Evolutionary conservation across 495 filamentous ascomycete species (phyloP).

Genomic region (Daldinia bambusicola): DNA sequence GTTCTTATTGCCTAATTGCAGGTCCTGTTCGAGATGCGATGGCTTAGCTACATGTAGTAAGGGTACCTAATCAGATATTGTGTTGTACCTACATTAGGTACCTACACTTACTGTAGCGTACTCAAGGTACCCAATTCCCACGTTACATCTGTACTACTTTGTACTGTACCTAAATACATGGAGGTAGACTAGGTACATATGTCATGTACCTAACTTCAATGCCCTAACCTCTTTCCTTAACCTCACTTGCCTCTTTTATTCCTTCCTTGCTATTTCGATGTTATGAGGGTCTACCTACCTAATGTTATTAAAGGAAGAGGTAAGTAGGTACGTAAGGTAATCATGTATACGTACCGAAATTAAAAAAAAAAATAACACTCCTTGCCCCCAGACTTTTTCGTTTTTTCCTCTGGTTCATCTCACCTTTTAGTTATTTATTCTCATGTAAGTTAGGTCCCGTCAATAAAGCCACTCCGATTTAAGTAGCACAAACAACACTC

Average conservation of each 20-base stretch:
- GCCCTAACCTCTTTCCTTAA: too few species aligned
- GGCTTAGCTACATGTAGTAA: too few species aligned
- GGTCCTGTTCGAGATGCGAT: too few species aligned
- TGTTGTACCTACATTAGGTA: not conserved
- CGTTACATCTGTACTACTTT: not conserved
- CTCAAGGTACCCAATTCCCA: not conserved
- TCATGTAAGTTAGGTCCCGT: conserved; percentile 1
- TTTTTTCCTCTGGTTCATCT: conserved; percentile 10
- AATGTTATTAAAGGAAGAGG: not conserved
- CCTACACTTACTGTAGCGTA: not conserved
- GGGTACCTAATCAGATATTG: too few species aligned
- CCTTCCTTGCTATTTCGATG: conserved; percentile 1
- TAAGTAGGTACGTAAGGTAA: not conserved
- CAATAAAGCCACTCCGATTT: conserved; percentile 35
- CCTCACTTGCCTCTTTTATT: not conserved
- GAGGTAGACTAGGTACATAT: too few species aligned
- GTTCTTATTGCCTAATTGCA: not conserved
- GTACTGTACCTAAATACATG: not conserved
- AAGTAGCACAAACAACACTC: conserved; percentile 2
- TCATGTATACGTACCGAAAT: not conserved
- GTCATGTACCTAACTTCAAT: too few species aligned
- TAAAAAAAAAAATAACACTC: not conserved
- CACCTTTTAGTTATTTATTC: conserved; percentile 13
- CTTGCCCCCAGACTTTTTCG: conserved; percentile 23
- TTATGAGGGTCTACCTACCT: not conserved